Base-by-base conservation (phyloP, 148 eudicot genomes). In the Fagopyrum tataricum region DNA sequence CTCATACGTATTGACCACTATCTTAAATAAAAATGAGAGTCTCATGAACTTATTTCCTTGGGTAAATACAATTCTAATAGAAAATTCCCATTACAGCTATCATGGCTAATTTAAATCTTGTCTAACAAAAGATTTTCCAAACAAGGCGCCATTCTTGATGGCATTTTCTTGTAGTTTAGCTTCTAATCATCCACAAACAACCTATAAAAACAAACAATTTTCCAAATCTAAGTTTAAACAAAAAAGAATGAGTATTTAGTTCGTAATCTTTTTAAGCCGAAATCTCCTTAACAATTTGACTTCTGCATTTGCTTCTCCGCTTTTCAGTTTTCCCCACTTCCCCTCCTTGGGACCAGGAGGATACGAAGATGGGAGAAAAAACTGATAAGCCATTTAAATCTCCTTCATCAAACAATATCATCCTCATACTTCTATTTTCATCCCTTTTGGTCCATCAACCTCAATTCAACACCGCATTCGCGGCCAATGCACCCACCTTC, bases 401-500 rank as follows among this genome's bases (percentile, higher is more conserved):
- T 72, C 74, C 59, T 47, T 49, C 40, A n/a, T 72, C 64, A 72
- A 12, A n/a, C 52, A 40, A 6, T 42, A 8, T 24, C 18, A 51
- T 47, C 42, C 41, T 73, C 17, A 18, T 56, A 67, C 67, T 73
- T 1, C 37, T 1, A 58, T 62, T 74, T 44, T 74, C 43, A 56
- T 44, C n/a, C 47, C 42, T 14, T 66, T 73, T 73, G 17, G 21
- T 14, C 67, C 23, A 55, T 66, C 44, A 31, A 31, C 44, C 48
- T 6, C 47, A 10, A 40, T 3, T 53, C 51, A 24, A 20, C 14
- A 37, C 26, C 44, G 46, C 41, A 48, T 8, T 40, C 37, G 4
- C 42, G 4, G 17, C 55, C 2, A 66, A 37, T 2, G 18, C 58
- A 9, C 5, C 66, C 18, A 6, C 83, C n/a, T 95, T 95, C 77